Evolutionary conservation across 1,139 yeast genomes (phyloP), one percentile per base, ranked within the genome.

Genomic region (Geotrichum aggregatum): DNA sequence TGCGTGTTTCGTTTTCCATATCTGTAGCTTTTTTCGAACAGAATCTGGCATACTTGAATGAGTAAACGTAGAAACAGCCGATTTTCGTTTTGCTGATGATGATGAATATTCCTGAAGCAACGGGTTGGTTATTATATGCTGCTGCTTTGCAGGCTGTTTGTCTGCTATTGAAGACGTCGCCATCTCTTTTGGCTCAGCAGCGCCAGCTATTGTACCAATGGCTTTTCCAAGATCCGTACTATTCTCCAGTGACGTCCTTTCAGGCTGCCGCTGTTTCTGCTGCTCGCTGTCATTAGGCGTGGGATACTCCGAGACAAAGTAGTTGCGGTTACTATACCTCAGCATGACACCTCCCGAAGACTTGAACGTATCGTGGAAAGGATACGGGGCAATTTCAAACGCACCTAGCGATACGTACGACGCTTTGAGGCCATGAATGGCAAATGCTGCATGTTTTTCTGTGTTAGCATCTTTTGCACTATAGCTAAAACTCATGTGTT

Each of bases 321-420:
- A 39, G 14, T 47, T 35, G 13, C 33, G 35, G 19, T 53, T 49
- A 11, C 47, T 38, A 16, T 53, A 53, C 31, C 46, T 49, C 36
- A 53, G 42, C 24, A 31, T 41, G 24, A 45, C 47, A 3, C 56
- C 56, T 2, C 51, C 50, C 6, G 49, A 42, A 11, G 53, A 49
- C 31, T 11, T 34, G 18, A 53, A 53, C 6, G 47, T 22, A 22
- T 49, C 31, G 24, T 40, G 24, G 19, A 22, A 47, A 3, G 50
- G 49, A 14, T 53, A 44, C 11, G 46, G 13, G 3, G 56, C 51
- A 24, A 50, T 48, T 18, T 40, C 53, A 44, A 53, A 53, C 7
- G 56, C 44, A 4, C 56, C 53, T 33, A 53, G 16, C 8, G 56
- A 53, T 10, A 47, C 47, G 33, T 49, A 49, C 18, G 56, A 53